These are phyloP conservation scores for Verticillium dahliae DNA, from an alignment of 2,329 filamentous ascomycete species.

Conservation along the genomic window DNA sequence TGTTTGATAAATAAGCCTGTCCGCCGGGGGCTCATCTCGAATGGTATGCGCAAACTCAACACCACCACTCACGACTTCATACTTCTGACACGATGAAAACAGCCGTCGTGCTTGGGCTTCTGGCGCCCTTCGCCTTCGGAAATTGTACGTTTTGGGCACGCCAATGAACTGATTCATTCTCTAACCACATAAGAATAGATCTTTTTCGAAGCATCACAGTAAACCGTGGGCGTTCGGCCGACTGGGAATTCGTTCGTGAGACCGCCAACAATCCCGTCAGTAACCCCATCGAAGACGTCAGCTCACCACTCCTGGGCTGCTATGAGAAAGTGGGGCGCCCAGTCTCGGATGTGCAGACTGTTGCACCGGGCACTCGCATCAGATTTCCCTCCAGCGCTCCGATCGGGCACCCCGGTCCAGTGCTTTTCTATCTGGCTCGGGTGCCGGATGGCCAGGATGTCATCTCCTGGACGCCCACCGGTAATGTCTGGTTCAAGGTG, in stretches of 20 bases:
- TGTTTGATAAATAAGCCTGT: neutral
- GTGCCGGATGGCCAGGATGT: constrained; percentile 24
- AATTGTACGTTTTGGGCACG: neutral
- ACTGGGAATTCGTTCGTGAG: constrained; percentile 22
- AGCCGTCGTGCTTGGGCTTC: neutral
- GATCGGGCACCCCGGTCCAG: constrained; percentile 35
- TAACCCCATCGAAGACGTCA: constrained; percentile 20
- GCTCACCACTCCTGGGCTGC: constrained; percentile 21
- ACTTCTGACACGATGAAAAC: neutral
- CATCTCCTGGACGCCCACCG: constrained; percentile 26
- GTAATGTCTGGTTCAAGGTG: constrained; percentile 35
- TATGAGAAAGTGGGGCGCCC: constrained; percentile 13
- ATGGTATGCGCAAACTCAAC: neutral
- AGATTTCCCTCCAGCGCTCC: constrained; percentile 27
- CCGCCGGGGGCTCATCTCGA: neutral
- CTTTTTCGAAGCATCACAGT: neutral
- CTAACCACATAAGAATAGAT: neutral
- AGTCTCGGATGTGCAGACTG: neutral
- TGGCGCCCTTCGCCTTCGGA: neutral
- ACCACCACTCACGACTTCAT: neutral
- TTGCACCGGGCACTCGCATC: constrained; percentile 1
- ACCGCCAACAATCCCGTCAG: constrained; percentile 25
- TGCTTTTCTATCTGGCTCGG: constrained; percentile 30
- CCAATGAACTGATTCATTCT: neutral
- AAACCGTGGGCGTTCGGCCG: neutral